Conservation (phyloP, 2,329 filamentous ascomycete species). For the Teratosphaeria nubilosa region DNA sequence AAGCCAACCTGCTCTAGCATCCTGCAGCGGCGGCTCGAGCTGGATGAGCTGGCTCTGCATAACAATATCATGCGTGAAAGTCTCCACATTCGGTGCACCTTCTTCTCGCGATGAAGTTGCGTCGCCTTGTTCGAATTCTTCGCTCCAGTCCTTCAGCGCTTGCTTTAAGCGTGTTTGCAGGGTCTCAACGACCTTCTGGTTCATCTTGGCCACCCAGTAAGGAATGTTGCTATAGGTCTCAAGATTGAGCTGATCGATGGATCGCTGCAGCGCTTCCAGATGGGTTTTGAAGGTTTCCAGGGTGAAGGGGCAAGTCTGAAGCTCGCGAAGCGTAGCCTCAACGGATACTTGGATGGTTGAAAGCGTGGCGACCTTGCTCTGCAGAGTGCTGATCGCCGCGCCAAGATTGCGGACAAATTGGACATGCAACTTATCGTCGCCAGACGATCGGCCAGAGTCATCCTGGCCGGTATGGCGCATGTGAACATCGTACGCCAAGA, state of each 20-base stretch:
- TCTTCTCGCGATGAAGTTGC: conserved; percentile 34
- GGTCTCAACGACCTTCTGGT: conserved; percentile 70
- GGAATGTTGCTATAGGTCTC: conserved; percentile 92
- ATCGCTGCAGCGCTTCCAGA: conserved; percentile 76
- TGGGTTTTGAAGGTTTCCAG: conserved; percentile 67
- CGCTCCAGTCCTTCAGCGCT: conserved; percentile 79
- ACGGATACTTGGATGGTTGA: conserved; percentile 68
- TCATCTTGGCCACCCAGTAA: conserved; percentile 82
- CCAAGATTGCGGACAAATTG: conserved; percentile 95
- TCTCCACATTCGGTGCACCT: conserved; percentile 53
- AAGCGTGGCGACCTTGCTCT: conserved; percentile 74
- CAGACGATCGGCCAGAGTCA: conserved; percentile 6
- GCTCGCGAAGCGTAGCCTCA: conserved; percentile 71
- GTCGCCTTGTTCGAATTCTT: conserved; percentile 57
- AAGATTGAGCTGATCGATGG: conserved; percentile 91
- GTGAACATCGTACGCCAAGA: conserved; percentile 90
- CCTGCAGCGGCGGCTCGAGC: conserved; percentile 85
- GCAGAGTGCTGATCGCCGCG: conserved; percentile 72
- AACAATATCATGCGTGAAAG: conserved; percentile 79
- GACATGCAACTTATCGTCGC: conserved; percentile 51
- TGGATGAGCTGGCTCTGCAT: conserved; percentile 99
- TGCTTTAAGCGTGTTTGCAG: conserved; percentile 73
- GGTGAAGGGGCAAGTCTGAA: conserved; percentile 77
- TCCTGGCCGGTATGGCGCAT: conserved; percentile 49
- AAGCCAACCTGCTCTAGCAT: conserved; percentile 87